Evolutionary conservation across 345 rosid species (phyloP).

Genomic region (Ceriops zippeliana): DNA sequence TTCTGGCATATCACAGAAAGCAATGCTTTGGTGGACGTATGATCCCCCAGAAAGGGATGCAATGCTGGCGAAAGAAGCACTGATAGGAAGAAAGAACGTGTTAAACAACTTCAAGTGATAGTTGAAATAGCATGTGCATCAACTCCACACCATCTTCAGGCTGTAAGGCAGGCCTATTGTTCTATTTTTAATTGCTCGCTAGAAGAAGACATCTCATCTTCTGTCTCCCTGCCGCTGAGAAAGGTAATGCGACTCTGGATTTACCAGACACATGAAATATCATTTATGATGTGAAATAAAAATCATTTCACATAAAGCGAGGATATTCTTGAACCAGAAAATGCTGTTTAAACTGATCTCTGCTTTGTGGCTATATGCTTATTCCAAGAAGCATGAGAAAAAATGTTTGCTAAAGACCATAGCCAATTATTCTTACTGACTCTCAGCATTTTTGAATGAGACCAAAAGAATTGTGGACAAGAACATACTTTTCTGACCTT

Average conservation of each 20-base stretch:
- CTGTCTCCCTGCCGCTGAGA: slow-evolving; percentile 40
- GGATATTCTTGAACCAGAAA: neutral
- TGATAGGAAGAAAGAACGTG: slow-evolving; percentile 39
- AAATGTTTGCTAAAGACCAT: too few relatives aligned
- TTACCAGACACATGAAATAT: too few relatives aligned
- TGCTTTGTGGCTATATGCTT: too few relatives aligned
- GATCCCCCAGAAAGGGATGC: slow-evolving; percentile 93
- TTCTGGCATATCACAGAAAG: slow-evolving; percentile 49
- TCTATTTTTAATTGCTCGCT: slow-evolving; percentile 56
- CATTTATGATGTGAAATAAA: too few relatives aligned
- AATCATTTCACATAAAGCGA: too few relatives aligned
- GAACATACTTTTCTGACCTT: too few relatives aligned
- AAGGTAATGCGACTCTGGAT: slow-evolving; percentile 47
- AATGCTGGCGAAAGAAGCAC: slow-evolving; percentile 50
- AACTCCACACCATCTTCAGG: slow-evolving; percentile 65
- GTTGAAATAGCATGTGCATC: slow-evolving; percentile 79
- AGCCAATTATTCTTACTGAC: too few relatives aligned
- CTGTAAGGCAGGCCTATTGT: slow-evolving; percentile 75
- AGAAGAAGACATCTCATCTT: slow-evolving; percentile 67
- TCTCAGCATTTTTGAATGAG: too few relatives aligned
- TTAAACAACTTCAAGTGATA: slow-evolving; percentile 48
- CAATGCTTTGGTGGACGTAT: slow-evolving; percentile 58
- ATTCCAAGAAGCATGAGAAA: too few relatives aligned
- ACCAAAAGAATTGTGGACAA: too few relatives aligned
- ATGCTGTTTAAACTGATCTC: too few relatives aligned